These are phyloP conservation scores for Boletus pseudo-olivaceus DNA, from an alignment of 768 basidiomycete species.

Conservation along the genomic window DNA sequence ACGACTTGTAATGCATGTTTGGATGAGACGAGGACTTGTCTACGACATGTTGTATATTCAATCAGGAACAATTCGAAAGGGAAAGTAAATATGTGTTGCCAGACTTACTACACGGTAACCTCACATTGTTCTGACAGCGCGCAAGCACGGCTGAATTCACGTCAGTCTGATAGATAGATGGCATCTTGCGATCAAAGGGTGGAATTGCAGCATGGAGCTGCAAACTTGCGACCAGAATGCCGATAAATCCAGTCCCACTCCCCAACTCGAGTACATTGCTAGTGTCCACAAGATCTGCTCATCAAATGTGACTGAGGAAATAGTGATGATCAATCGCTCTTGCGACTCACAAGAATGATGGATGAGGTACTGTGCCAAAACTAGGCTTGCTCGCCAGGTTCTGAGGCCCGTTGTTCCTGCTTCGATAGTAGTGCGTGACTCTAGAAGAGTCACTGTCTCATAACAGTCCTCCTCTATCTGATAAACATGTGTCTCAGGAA, in stretches of 20 bases:
- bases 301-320: background rate
- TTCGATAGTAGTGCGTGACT: slow-evolving; percentile 73
- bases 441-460: slow-evolving; percentile 56
- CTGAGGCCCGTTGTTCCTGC: slow-evolving; percentile 75
- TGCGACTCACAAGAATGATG: slow-evolving; percentile 47
- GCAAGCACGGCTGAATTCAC: slow-evolving; percentile 58
- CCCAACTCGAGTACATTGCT: slow-evolving; percentile 69
- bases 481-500: background rate
- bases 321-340: background rate
- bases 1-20: slow-evolving; percentile 38
- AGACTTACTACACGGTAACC: slow-evolving; percentile 65
- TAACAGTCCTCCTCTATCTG: slow-evolving; percentile 17
- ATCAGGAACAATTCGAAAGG: background rate
- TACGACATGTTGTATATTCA: slow-evolving; percentile 22
- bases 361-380: slow-evolving; percentile 60
- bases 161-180: slow-evolving; percentile 56
- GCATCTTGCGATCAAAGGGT: background rate
- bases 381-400: slow-evolving; percentile 74
- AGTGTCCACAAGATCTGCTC: slow-evolving; percentile 10
- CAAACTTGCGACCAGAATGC: slow-evolving; percentile 54
- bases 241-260: slow-evolving; percentile 73
- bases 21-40: slow-evolving; percentile 55
- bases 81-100: background rate
- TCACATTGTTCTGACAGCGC: slow-evolving; percentile 57
- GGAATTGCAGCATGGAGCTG: slow-evolving; percentile 34